Base-by-base conservation (phyloP, 2,329 filamentous ascomycete genomes). In the Microcera coccophila region DNA sequence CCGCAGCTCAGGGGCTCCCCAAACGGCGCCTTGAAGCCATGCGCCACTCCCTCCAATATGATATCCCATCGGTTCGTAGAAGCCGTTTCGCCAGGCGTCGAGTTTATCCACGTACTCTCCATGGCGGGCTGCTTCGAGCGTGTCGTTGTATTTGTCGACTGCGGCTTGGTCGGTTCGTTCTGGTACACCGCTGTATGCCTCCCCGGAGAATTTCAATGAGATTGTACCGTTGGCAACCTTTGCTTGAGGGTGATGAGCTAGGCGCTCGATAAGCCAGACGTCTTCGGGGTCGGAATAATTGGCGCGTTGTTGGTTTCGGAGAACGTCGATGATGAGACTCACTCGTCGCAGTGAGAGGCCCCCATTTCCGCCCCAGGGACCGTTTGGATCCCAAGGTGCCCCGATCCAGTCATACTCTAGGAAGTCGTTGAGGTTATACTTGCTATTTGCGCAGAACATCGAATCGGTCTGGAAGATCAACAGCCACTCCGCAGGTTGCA, bases 1-100 rank as follows among this genome's bases (percentile, higher is more conserved):
- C 19, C 77, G 63, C 55, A 66, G 53, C 47, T 68, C 63, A 0
- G 69, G 70, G 4, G 63, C 69, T 19, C 73, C 72, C 75, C 75
- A 80, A 31, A 79, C 69, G 2, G 60, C 62, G 10, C 53, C 45
- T 46, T 75, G 71, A 15, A 79, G 59, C 39, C 57, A 67, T 11
- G 55, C 55, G 36, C 76, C 76, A 41, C 69, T 70, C 7, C 70
- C 70, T 17, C 75, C 75, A 1, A 73, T 75, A 55, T 81, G 76
- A 56, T 77, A 80, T 33, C 77, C 77, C 76, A 80, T 76, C 12
- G 77, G 76, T 55, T 77, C 69, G 55, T 78, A 78, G 52, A 70
- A 72, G 12, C 74, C 73, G n/a, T 69, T 54, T 14, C 74, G 67
- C 70, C 71, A 76, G 54, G 71, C 67, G 55, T 76, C 73, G 29